phyloP scores from a whole-genome alignment of 2,329 filamentous ascomycete species.

The Fusarium nematophilum region DNA sequence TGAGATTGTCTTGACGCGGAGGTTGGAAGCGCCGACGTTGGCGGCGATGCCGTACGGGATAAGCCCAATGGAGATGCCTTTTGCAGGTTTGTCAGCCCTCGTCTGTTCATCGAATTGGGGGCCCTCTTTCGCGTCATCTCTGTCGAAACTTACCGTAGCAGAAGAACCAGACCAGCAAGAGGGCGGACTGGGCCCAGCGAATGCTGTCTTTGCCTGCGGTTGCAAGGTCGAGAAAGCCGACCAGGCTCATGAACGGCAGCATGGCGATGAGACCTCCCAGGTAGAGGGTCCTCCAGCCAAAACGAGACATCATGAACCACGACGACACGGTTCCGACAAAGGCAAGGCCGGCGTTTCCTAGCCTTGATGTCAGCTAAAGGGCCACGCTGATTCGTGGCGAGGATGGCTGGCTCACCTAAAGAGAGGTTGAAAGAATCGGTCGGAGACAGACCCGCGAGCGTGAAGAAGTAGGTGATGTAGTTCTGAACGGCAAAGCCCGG shows the following conservation, averaged over 20 bases:
- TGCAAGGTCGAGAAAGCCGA: constrained; percentile 47
- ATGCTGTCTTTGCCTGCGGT: background rate
- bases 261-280: constrained; percentile 54
- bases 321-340: constrained; percentile 54
- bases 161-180: constrained; percentile 19
- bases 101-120: no score
- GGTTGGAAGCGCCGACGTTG: constrained; percentile 6
- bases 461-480: constrained; percentile 57
- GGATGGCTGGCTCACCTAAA: constrained; percentile 40
- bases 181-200: constrained; percentile 10
- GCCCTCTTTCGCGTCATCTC: no score
- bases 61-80: background rate
- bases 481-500: constrained; percentile 49
- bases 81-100: background rate
- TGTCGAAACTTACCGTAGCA: constrained; percentile 14
- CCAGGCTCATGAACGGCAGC: constrained; percentile 47
- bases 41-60: constrained; percentile 14
- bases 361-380: background rate
- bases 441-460: constrained; percentile 53
- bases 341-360: constrained; percentile 50
- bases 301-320: constrained; percentile 44
- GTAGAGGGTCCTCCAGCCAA: constrained; percentile 24
- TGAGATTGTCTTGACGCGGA: constrained; percentile 14
- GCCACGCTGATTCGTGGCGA: no score
- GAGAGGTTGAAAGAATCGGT: constrained; percentile 51